Base-by-base conservation (phyloP, 2,329 filamentous ascomycete species). In the Cladophialophora immunda region DNA sequence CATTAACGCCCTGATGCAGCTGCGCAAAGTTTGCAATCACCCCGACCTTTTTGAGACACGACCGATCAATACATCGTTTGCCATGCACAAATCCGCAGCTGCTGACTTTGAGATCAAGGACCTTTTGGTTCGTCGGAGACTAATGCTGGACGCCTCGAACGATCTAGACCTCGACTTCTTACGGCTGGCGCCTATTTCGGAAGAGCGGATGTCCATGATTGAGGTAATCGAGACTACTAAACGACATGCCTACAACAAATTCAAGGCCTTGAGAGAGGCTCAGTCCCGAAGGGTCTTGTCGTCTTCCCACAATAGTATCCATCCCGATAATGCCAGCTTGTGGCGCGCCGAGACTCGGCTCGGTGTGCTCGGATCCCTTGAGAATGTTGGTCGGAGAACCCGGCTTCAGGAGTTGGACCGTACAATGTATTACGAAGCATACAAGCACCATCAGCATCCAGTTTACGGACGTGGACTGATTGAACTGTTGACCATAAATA, bases 1-100 rank as follows among this genome's bases (percentile, higher is more conserved):
- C 77, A 98, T 98, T 80, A 97, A 97, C 77, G 98, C 96, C 78
- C 82, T 99, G 59, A 97, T 99, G 93, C 95, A 97, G 76, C 84
- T 99, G 61, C 89, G 95, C 57, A 97, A 98, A 78, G 96, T 99
- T 59, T 99, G 95, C 84, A 99, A 99, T 73, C 95, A 99, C 76
- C 96, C 95, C 0, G 95, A 99, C 79, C 85, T 99, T 8, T 99
- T 99, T 74, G 92, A 98, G 72, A 97, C 97, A 66, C 89, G 95
- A 17, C 94, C 93, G 0, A 98, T 99, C 74, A 95, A 97, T 80
- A 99, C 94, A 0, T 98, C 95, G 0, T 97, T 97, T 78, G 92
- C 93, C 3, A 97, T 98, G 91, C 85, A 87, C 29, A 90, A 85
- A 70, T 96, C 94, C 2, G 89, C 93, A 2, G 83, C 89, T 8